These are phyloP conservation scores for Prunus kanzakura DNA, from an alignment of 306 rosid species.

Conservation along the genomic window DNA sequence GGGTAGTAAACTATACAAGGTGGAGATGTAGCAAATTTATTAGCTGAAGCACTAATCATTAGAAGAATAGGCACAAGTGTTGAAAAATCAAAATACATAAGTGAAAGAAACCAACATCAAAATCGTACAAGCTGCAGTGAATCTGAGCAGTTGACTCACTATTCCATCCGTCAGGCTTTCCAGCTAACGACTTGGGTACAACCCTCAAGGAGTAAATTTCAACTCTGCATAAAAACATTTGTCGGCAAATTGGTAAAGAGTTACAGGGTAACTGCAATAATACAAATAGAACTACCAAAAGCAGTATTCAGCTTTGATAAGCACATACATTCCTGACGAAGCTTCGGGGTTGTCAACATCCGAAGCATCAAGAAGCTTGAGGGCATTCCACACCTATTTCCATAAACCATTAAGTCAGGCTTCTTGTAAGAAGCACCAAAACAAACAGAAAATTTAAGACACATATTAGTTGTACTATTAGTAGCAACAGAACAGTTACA, in stretches of 20 bases:
- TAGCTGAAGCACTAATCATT: not conserved
- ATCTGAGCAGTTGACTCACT: slow-evolving; percentile 48
- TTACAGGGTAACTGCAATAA: too few relatives aligned
- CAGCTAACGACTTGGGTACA: slow-evolving; percentile 56
- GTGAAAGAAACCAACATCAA: not conserved
- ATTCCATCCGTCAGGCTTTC: slow-evolving; percentile 73
- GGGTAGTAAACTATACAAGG: not conserved
- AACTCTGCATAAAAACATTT: slow-evolving; percentile 38
- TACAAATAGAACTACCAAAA: not conserved
- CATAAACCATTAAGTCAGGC: not conserved
- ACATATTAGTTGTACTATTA: not conserved
- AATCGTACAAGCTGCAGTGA: not conserved
- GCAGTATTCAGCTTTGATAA: not conserved
- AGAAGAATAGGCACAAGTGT: not conserved
- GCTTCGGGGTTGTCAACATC: slow-evolving; percentile 52
- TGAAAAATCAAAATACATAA: not conserved
- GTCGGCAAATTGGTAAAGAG: not conserved
- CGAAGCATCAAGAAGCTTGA: slow-evolving; percentile 77
- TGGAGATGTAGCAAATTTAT: not conserved
- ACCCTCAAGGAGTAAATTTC: slow-evolving; percentile 67
- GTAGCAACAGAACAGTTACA: not conserved
- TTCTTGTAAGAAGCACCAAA: not conserved
- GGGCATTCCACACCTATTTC: slow-evolving; percentile 71
- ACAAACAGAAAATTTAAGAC: not conserved
- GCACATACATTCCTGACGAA: slow-evolving; percentile 46